These are phyloP conservation scores for Herpotrichia juniperi DNA, from an alignment of 2,329 filamentous ascomycete species.

Conservation along the genomic window DNA sequence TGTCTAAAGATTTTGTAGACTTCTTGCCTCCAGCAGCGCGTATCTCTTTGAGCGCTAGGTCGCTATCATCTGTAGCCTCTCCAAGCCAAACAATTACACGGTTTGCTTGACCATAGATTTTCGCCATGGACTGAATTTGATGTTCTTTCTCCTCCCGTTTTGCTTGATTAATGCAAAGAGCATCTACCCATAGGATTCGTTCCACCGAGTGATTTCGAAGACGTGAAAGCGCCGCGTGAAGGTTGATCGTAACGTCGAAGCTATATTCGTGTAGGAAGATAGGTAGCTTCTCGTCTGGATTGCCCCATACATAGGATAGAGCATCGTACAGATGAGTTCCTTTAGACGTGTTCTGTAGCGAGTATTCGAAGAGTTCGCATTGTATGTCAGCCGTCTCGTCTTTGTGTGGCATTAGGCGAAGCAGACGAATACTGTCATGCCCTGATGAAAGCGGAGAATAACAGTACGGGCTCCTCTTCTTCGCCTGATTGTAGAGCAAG, in stretches of 20 bases:
- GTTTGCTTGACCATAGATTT: conserved; percentile 10
- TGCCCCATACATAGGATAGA: conserved; percentile 17
- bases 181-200: conserved; percentile 16
- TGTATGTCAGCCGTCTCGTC: neutral
- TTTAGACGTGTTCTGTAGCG: neutral
- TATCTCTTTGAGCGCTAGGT: conserved; percentile 17
- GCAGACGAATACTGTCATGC: neutral
- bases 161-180: conserved; percentile 18
- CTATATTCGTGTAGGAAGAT: neutral
- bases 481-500: too few relatives aligned
- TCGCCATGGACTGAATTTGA: conserved; percentile 10
- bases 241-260: conserved; percentile 3
- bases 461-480: too few relatives aligned
- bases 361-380: conserved; percentile 8
- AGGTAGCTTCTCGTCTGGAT: conserved; percentile 3
- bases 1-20: conserved; percentile 2
- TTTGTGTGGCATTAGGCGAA: neutral
- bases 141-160: conserved; percentile 7
- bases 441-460: too few relatives aligned
- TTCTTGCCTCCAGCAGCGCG: conserved; percentile 9
- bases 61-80: conserved; percentile 6
- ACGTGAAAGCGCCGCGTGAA: conserved; percentile 6
- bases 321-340: conserved; percentile 7
- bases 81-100: conserved; percentile 15
- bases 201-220: conserved; percentile 9